phyloP scores from a whole-genome alignment of 805 yeast genomes.

The Torulaspora delbrueckii region DNA sequence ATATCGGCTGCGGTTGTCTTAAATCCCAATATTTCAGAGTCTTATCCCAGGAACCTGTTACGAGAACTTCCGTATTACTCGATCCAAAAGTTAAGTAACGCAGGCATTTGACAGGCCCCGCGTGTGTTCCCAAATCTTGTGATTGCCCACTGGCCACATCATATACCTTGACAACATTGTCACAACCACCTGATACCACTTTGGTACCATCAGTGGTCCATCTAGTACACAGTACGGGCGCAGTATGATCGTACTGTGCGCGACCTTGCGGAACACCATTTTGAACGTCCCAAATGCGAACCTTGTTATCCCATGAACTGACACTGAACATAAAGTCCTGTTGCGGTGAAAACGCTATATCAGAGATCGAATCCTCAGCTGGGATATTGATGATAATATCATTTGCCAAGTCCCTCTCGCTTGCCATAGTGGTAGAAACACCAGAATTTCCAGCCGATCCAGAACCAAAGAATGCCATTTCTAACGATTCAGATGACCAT shows the following conservation, averaged over 20 bases:
- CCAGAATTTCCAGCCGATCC: slow-evolving; percentile 13
- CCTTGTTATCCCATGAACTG: slow-evolving; percentile 93
- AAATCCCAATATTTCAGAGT: slow-evolving; percentile 93
- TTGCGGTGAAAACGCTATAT: slow-evolving; percentile 78
- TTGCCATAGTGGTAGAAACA: slow-evolving; percentile 27
- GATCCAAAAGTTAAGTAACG: slow-evolving; percentile 81
- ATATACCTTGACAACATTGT: slow-evolving; percentile 76
- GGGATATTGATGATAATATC: slow-evolving; percentile 70
- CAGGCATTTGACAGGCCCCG: slow-evolving; percentile 69
- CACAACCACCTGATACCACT: slow-evolving; percentile 85
- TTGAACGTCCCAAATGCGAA: slow-evolving; percentile 82
- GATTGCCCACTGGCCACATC: slow-evolving; percentile 80
- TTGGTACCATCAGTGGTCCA: slow-evolving; percentile 87
- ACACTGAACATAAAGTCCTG: slow-evolving; percentile 72
- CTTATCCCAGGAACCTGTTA: slow-evolving; percentile 95
- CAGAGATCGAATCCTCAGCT: slow-evolving; percentile 89
- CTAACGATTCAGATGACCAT: not conserved
- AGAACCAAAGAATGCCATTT: slow-evolving; percentile 23
- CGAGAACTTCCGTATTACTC: slow-evolving; percentile 70
- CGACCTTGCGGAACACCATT: slow-evolving; percentile 81
- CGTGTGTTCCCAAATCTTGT: slow-evolving; percentile 82
- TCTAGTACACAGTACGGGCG: slow-evolving; percentile 74
- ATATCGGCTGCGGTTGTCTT: slow-evolving; percentile 75
- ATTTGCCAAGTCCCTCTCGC: slow-evolving; percentile 45
- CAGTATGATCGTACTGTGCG: slow-evolving; percentile 85